Base-by-base conservation (phyloP, 2,329 filamentous ascomycete species). In the Hymenoscyphus albidus region DNA sequence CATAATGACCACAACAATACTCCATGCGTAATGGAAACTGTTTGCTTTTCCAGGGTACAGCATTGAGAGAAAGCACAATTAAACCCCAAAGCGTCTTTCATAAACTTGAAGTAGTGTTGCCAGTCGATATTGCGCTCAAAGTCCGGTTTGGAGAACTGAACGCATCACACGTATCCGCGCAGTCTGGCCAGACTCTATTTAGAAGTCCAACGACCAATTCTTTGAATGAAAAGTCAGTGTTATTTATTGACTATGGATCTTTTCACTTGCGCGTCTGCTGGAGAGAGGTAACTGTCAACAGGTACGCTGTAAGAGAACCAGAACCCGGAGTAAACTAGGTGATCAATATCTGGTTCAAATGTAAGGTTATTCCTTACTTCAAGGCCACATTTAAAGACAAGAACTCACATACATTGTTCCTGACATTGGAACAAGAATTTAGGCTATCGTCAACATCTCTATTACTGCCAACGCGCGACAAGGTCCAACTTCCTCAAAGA, bases 371-470 rank as follows among this genome's bases (percentile, higher is more conserved):
- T 9, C 13, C 14, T 44, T 16, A 44, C 42, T n/a, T n/a, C 14
- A 40, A 22, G 22, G 22, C 22, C 22, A 22, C 22, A 22, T 35
- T 27, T 83, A 85, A 1, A 85, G 88, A 68, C 88, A 85, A 35
- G 67, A 82, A 80, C 38, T 79, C 72, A 67, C 76, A 80, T 18
- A 81, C 68, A 75, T 86, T 78, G 67, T 86, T 86, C 56, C 80
- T 81, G 61, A 77, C 79, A 62, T 80, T 80, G 69, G 88, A 85
- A 86, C 86, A 90, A 9, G 85, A 84, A 81, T 85, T 89, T 57
- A 85, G 70, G 63, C 74, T 74, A 4, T 65, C 65, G 44, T 66
- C 64, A 38, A 72, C 68, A 83, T 70, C 68, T 6, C 72, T 70
- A 42, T 84, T 73, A 62, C 79, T 74, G 69, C 72, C 72, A 31